phyloP scores from a whole-genome alignment of 139 green algal genomes.

The Dunaliella primolecta region DNA sequence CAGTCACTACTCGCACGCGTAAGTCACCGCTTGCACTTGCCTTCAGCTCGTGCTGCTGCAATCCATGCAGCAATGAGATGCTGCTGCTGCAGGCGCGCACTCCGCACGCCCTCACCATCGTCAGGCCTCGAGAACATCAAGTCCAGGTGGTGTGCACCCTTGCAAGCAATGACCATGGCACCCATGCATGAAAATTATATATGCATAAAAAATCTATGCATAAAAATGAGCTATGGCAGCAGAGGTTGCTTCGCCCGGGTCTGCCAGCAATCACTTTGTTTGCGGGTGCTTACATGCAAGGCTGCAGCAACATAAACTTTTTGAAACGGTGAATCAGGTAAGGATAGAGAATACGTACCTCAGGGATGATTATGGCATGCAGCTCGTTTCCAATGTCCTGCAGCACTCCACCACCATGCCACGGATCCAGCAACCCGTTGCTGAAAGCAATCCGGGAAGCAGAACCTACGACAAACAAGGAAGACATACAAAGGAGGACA shows the following conservation, averaged over 20 bases:
- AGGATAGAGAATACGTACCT: slow-evolving; percentile 45
- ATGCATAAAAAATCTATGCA: no score
- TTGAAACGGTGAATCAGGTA: no score
- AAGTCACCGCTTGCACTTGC: no score
- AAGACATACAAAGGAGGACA: no score
- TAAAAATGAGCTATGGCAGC: no score
- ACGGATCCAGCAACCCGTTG: slow-evolving; percentile 83
- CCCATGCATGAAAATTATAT: neutral
- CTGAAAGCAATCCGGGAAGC: slow-evolving; percentile 76
- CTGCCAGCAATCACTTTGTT: no score
- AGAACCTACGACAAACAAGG: no score
- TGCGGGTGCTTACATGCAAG: no score
- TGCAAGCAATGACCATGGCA: neutral
- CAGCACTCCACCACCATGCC: slow-evolving; percentile 48
- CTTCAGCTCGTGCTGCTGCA: neutral
- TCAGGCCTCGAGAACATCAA: slow-evolving; percentile 57
- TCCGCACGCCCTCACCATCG: slow-evolving; percentile 19
- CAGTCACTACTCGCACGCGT: no score
- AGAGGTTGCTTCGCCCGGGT: no score
- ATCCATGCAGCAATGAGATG: neutral
- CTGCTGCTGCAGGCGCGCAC: neutral
- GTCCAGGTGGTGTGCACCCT: slow-evolving; percentile 68
- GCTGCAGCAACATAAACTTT: no score
- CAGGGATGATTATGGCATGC: slow-evolving; percentile 56
- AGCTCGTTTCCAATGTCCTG: slow-evolving; percentile 48